These are phyloP conservation scores for Termitomyces sp. DNA, from an alignment of 768 basidiomycete species.

Conservation along the genomic window DNA sequence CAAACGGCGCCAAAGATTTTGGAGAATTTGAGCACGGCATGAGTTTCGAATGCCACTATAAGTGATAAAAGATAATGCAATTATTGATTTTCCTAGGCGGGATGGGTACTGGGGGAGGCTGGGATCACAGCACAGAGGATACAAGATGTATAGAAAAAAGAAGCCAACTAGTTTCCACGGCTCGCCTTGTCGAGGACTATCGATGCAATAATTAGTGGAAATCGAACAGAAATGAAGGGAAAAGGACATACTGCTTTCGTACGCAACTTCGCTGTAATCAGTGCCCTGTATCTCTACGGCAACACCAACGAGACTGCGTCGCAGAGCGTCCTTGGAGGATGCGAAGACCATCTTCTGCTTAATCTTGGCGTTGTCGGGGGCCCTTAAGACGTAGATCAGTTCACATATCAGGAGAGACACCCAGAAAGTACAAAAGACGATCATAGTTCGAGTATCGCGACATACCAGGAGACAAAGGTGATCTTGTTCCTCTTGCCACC, in stretches of 20 bases:
- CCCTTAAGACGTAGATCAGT: constrained; percentile 49
- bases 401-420: not conserved
- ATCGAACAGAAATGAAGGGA: not conserved
- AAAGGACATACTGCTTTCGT: constrained; percentile 54
- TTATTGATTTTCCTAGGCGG: constrained; percentile 1
- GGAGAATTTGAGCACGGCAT: not conserved
- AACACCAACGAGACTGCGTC: constrained; percentile 69
- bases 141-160: constrained; percentile 2
- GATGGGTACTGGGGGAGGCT: constrained; percentile 7
- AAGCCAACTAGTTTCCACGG: constrained; percentile 17
- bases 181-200: constrained; percentile 28
- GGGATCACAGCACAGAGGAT: constrained; percentile 3
- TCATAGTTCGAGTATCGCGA: constrained; percentile 14
- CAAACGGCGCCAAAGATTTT: not conserved
- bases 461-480: constrained; percentile 80
- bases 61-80: not conserved
- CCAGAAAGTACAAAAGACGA: not conserved
- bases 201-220: not conserved
- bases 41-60: not conserved
- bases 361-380: constrained; percentile 78
- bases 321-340: constrained; percentile 79
- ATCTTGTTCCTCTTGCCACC: constrained; percentile 85
- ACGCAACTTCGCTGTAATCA: constrained; percentile 65
- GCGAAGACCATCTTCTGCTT: constrained; percentile 94
- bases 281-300: constrained; percentile 83